Percentiles rank a stretch among this genome's conserved stretches.
Evolutionary conservation across 805 yeast genomes (phyloP).

Genomic region (Lipomyces orientalis): DNA sequence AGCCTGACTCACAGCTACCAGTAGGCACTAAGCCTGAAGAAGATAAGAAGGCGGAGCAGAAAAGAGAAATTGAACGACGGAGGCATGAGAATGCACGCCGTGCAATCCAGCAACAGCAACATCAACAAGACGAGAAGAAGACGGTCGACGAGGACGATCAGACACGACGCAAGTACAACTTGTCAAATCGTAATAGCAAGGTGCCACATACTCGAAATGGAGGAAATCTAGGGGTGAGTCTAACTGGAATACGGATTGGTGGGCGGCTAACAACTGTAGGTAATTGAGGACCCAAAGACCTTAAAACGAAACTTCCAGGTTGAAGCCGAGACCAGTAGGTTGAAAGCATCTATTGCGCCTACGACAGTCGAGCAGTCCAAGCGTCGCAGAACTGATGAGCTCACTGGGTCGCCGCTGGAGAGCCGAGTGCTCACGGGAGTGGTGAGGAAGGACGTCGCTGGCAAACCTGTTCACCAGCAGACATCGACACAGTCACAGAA

Average conservation of each 20-base stretch:
- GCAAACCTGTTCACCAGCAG: background rate
- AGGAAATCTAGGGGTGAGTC: conserved; percentile 16
- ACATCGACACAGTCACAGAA: conserved; percentile 13
- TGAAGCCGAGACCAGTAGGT: conserved; percentile 18
- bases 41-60: conserved; percentile 26
- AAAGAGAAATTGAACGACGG: conserved; percentile 34
- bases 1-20: background rate
- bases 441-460: conserved; percentile 16
- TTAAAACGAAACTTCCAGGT: conserved; percentile 25
- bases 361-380: conserved; percentile 24
- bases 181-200: conserved; percentile 22
- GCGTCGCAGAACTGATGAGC: conserved; percentile 34
- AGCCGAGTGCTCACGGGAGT: conserved; percentile 19
- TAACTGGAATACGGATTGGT: background rate
- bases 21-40: conserved; percentile 16
- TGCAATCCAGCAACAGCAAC: conserved; percentile 23
- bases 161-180: conserved; percentile 20
- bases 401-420: conserved; percentile 23
- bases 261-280: background rate
- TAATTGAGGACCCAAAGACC: conserved; percentile 9
- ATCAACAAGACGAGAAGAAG: conserved; percentile 19
- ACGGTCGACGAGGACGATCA: conserved; percentile 23
- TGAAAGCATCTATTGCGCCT: conserved; percentile 12
- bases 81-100: conserved; percentile 34
- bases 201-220: conserved; percentile 26